Conservation (phyloP, 768 basidiomycete species). For the Suillus hirtellus region DNA sequence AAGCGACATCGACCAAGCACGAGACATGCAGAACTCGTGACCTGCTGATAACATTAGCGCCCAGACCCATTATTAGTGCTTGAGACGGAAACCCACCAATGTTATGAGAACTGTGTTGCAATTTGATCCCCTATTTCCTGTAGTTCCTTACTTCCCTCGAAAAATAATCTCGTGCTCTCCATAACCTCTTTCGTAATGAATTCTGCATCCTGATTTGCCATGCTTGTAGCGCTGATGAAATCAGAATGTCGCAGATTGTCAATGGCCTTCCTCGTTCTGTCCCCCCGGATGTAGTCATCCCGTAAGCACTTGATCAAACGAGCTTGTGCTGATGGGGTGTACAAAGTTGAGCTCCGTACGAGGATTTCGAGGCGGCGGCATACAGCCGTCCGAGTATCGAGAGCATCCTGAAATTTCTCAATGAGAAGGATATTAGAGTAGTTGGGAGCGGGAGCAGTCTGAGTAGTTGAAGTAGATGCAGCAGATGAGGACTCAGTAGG, state of each 20-base stretch:
- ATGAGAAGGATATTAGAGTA: conserved; percentile 29
- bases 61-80: not conserved
- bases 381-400: conserved; percentile 28
- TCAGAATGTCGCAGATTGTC: conserved; percentile 28
- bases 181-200: conserved; percentile 23
- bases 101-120: conserved; percentile 21
- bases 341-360: conserved; percentile 23
- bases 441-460: conserved; percentile 16
- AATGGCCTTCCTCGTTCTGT: conserved; percentile 26
- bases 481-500: conserved; percentile 11
- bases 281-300: conserved; percentile 28
- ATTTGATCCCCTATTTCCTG: conserved; percentile 27
- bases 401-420: conserved; percentile 28
- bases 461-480: conserved; percentile 10
- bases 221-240: conserved; percentile 22
- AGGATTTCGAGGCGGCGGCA: conserved; percentile 32
- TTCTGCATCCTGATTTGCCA: conserved; percentile 21
- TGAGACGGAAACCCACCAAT: conserved; percentile 7
- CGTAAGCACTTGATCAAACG: conserved; percentile 23
- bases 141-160: conserved; percentile 30
- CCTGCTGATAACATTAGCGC: not conserved
- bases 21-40: not conserved
- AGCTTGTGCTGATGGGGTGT: conserved; percentile 21
- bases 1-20: not conserved
- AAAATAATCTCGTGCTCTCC: conserved; percentile 26